Evolutionary conservation across 805 yeast genomes (phyloP), one percentile per base, ranked within the genome.

Genomic region (Candida fluviatilis): DNA sequence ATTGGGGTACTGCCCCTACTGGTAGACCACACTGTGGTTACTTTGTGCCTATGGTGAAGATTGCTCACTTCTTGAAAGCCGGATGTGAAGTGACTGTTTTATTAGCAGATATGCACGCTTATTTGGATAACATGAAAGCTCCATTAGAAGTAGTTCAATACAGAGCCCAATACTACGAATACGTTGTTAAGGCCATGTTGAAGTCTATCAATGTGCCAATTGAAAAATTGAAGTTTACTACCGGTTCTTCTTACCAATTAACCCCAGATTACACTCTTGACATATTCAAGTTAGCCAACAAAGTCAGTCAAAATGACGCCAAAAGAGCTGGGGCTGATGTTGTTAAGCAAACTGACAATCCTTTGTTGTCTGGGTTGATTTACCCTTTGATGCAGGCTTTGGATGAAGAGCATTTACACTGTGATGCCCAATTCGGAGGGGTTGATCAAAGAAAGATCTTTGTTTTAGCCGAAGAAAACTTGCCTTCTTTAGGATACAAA

Each of bases 1-100:
- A 93, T 78, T 93, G 97, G 98, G 99, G 99, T 50, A 90, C 98
- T 15, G 99, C 99, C 5, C 98, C 99, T 43, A 93, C 99, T 4
- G 99, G 99, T 37, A 86, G 79, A 65, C 96, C 98, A 32, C 99
- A 93, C 67, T 90, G 97, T 70, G 99, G 98, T 37, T 93, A 93
- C 75, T 88, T 93, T 57, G 99, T 93, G 27, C 93, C 98, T 37
- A 91, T 93, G 98, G 84, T 95, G 45, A 91, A 93, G 63, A 66
- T 93, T 51, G 98, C 98, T 2, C 90, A 93, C 60, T 88, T 91
- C 61, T 75, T 93, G 62, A 83, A 81, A 54, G 99, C 99, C 13
- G 99, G 98, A 10, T 88, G 96, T 69, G 93, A 88, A 57, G 95
- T 93, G 31, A 88, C 80, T 1, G 93, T 93, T 5, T 73, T 93